Percentiles rank a stretch among this genome's conserved stretches.
Evolutionary conservation across 768 basidiomycete species (phyloP).

Genomic region (Ramaria rubella): DNA sequence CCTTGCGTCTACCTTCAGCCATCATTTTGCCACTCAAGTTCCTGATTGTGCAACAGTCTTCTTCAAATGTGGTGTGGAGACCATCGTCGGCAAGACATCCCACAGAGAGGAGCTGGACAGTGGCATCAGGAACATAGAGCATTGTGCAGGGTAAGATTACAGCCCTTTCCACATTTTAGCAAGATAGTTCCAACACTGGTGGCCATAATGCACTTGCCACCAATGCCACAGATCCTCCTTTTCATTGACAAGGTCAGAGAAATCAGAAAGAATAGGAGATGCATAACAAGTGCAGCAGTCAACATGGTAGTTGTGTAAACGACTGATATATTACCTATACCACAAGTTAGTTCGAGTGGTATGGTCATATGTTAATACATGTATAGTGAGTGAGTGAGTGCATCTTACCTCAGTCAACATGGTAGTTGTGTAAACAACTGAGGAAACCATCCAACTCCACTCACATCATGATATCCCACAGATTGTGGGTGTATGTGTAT

Average conservation of each 20-base stretch:
- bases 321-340: no score
- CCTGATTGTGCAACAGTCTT: neutral
- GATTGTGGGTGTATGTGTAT: no score
- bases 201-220: neutral
- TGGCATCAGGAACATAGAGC: conserved; percentile 18
- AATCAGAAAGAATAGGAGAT: neutral
- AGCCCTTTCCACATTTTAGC: neutral
- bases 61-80: neutral
- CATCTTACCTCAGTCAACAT: no score
- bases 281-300: neutral
- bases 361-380: no score
- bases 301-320: no score
- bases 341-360: no score
- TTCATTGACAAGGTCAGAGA: neutral
- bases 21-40: neutral
- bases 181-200: neutral
- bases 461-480: no score
- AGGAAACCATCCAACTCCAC: no score
- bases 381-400: no score
- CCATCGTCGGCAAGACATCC: neutral
- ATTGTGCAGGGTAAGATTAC: conserved; percentile 14
- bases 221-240: neutral
- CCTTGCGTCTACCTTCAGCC: neutral
- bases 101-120: conserved; percentile 19
- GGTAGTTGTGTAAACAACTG: no score